These are phyloP conservation scores for Tricharina praecox DNA, from an alignment of 495 filamentous ascomycete species.

Conservation along the genomic window DNA sequence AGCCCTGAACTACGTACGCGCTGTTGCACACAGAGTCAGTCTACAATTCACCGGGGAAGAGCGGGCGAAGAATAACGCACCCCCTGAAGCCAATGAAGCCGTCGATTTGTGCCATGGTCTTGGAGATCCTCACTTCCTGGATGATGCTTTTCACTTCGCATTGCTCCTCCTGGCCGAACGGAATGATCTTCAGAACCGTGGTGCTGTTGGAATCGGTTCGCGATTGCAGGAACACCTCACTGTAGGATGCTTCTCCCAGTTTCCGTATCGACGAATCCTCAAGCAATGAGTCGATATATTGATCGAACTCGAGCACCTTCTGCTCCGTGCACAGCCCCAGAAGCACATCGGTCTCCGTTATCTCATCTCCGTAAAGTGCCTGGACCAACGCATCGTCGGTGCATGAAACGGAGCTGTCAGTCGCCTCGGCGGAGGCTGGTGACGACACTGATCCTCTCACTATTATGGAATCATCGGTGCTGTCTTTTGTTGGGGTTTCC, in stretches of 20 bases:
- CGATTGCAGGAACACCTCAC: slow-evolving; percentile 22
- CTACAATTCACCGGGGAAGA: neutral
- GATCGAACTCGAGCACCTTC: slow-evolving; percentile 16
- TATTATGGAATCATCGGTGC: no score
- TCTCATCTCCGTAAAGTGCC: neutral
- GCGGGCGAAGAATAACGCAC: neutral
- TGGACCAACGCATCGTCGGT: no score
- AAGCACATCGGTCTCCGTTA: slow-evolving; percentile 9
- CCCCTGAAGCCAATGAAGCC: slow-evolving; percentile 24
- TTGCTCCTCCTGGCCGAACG: slow-evolving; percentile 20
- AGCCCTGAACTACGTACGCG: slow-evolving; percentile 15
- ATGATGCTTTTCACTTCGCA: slow-evolving; percentile 17
- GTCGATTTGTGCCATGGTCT: slow-evolving; percentile 15
- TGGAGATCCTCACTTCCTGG: slow-evolving; percentile 24
- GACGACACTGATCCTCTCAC: no score
- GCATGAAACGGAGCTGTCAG: no score
- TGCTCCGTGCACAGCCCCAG: slow-evolving; percentile 13
- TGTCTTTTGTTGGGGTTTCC: no score
- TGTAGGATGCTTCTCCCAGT: slow-evolving; percentile 25
- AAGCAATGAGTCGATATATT: slow-evolving; percentile 13
- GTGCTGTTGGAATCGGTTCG: neutral
- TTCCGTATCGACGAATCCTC: slow-evolving; percentile 14
- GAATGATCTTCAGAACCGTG: slow-evolving; percentile 26
- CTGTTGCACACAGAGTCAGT: slow-evolving; percentile 1
- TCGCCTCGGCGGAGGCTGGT: no score